phyloP scores from a whole-genome alignment of 208 protist genomes.

The Paratrypanosoma confusum region DNA sequence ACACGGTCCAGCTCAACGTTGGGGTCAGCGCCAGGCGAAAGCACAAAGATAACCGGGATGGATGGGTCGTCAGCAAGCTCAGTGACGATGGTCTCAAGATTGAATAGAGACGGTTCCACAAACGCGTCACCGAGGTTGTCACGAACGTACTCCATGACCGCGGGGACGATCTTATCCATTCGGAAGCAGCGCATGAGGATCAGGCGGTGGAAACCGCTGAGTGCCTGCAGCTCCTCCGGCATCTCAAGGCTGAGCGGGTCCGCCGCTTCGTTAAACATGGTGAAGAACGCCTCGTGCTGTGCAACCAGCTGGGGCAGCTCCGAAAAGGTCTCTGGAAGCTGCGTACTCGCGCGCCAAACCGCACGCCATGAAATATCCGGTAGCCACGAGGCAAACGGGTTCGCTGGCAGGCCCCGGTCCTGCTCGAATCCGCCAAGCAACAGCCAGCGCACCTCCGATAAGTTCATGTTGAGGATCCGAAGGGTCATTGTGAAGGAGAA shows the following conservation, averaged over 20 bases:
- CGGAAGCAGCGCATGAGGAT: slow-evolving; percentile 90
- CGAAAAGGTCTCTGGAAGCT: slow-evolving; percentile 24
- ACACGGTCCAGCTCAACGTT: slow-evolving; percentile 90
- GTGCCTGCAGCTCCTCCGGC: slow-evolving; percentile 40
- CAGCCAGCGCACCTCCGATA: slow-evolving; percentile 82
- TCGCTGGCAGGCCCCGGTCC: slow-evolving; percentile 17
- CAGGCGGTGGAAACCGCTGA: slow-evolving; percentile 81
- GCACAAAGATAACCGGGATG: slow-evolving; percentile 94
- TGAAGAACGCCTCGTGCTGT: slow-evolving; percentile 50
- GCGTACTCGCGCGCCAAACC: slow-evolving; percentile 49
- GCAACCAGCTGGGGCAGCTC: slow-evolving; percentile 36
- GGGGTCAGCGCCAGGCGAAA: slow-evolving; percentile 96
- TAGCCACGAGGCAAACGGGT: slow-evolving; percentile 77
- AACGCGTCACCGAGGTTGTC: slow-evolving; percentile 67
- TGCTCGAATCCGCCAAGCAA: slow-evolving; percentile 80
- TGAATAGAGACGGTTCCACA: slow-evolving; percentile 91
- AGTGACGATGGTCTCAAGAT: slow-evolving; percentile 84
- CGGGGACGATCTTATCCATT: slow-evolving; percentile 92
- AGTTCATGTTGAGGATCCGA: slow-evolving; percentile 86
- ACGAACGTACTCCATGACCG: slow-evolving; percentile 88
- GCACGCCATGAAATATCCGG: slow-evolving; percentile 83
- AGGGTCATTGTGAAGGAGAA: slow-evolving; percentile 94
- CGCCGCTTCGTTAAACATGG: slow-evolving; percentile 77
- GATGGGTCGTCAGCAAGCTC: slow-evolving; percentile 79
- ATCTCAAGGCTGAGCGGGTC: slow-evolving; percentile 67